These are phyloP conservation scores for Cyclotella choctawhatcheeana DNA, from an alignment of 108 stramenopile genomes.

Conservation along the genomic window DNA sequence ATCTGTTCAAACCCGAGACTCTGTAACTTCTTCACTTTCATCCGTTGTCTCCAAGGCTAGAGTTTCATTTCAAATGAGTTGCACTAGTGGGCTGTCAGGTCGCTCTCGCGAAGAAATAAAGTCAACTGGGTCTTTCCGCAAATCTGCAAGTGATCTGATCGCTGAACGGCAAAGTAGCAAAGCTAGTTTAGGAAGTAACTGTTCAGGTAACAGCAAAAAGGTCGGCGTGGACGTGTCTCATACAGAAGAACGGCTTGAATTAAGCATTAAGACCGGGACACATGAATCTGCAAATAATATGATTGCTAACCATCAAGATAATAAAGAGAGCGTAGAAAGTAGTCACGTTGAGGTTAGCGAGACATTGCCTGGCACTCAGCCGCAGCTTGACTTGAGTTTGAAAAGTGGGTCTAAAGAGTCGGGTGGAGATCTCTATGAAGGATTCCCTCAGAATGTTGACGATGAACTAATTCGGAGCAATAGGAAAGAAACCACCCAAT, in stretches of 20 bases:
- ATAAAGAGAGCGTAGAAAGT: no score
- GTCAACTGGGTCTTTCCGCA: slow-evolving; percentile 7
- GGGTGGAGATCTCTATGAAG: slow-evolving; percentile 39
- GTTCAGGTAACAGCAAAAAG: neutral
- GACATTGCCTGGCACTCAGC: no score
- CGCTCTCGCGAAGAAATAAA: slow-evolving; percentile 6
- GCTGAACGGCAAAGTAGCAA: slow-evolving; percentile 13
- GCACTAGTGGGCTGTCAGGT: slow-evolving; percentile 9
- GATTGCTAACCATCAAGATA: no score
- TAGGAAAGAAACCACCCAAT: neutral
- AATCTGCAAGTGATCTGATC: slow-evolving; percentile 21
- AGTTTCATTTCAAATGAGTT: slow-evolving; percentile 2
- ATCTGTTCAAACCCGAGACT: no score
- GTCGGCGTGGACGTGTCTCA: no score
- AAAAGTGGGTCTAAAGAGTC: slow-evolving; percentile 23
- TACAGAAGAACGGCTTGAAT: no score
- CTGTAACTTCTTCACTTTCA: slow-evolving; percentile 30
- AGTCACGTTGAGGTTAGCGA: no score
- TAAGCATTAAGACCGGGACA: no score
- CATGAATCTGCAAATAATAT: no score
- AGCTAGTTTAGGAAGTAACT: neutral
- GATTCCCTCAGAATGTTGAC: slow-evolving; percentile 17
- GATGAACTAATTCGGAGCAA: slow-evolving; percentile 11
- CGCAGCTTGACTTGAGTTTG: neutral
- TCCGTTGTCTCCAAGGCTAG: slow-evolving; percentile 47